phyloP scores from a whole-genome alignment of 2,329 filamentous ascomycete genomes.

The Colletotrichum horii region DNA sequence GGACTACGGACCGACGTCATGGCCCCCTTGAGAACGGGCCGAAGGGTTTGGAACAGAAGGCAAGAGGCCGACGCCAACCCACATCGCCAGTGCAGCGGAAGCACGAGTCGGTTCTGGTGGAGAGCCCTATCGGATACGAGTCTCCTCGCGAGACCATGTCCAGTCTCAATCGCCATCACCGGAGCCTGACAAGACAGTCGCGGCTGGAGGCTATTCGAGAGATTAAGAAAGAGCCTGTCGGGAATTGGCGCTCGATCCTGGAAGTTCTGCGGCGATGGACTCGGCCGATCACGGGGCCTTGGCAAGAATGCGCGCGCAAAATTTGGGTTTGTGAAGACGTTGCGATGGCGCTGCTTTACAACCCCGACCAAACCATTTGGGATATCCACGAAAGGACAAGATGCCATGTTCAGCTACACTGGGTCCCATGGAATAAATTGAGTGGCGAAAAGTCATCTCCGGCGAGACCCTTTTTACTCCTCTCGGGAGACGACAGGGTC shows the following conservation, averaged over 20 bases:
- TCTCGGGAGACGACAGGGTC: conserved; percentile 15
- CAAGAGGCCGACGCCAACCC: neutral
- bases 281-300: conserved; percentile 23
- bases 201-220: conserved; percentile 39
- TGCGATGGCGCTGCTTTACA: conserved; percentile 18
- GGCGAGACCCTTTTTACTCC: neutral
- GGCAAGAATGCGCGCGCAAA: conserved; percentile 26
- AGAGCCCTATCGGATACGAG: conserved; percentile 25
- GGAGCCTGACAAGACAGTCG: conserved; percentile 39
- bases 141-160: conserved; percentile 11
- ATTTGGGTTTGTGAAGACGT: conserved; percentile 26
- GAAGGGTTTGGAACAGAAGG: neutral
- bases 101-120: conserved; percentile 31
- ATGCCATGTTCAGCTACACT: conserved; percentile 25
- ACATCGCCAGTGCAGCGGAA: neutral
- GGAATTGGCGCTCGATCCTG: conserved; percentile 47
- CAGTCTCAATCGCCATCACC: conserved; percentile 24
- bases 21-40: neutral
- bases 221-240: conserved; percentile 29
- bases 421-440: neutral
- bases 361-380: conserved; percentile 26
- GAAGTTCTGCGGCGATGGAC: conserved; percentile 42
- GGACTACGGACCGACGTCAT: neutral
- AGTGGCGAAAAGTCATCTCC: neutral
- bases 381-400: conserved; percentile 33